A percentile compares a stretch with the other conserved stretches of the same genome.
Conservation (phyloP, 1,284 basidiomycete genomes). For the Anthracocystis walkeri region DNA sequence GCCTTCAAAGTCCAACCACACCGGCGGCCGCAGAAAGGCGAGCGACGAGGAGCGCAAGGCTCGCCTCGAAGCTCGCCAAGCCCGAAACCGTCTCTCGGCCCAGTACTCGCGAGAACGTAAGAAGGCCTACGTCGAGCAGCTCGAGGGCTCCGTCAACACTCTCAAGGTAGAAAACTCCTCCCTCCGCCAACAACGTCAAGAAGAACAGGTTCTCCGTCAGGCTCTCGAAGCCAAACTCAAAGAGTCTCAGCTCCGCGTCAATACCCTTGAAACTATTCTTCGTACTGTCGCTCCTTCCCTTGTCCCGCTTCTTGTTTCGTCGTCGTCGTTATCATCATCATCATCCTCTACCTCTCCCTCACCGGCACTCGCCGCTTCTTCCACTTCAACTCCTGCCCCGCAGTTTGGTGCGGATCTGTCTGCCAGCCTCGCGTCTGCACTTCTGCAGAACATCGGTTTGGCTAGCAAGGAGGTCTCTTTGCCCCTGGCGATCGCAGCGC, state of each 20-base stretch:
- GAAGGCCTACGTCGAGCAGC: constrained; percentile 61
- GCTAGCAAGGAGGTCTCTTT: constrained; percentile 37
- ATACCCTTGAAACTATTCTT: constrained; percentile 52
- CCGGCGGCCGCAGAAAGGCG: constrained; percentile 34
- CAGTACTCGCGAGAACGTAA: constrained; percentile 67
- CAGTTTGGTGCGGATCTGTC: constrained; percentile 36
- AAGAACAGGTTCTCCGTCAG: constrained; percentile 28
- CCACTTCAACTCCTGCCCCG: constrained; percentile 27
- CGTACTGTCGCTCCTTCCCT: constrained; percentile 43
- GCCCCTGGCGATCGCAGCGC: constrained; percentile 55
- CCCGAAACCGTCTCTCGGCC: constrained; percentile 67
- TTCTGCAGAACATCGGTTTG: constrained; percentile 32
- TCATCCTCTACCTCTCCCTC: constrained; percentile 17
- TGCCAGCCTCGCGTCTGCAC: constrained; percentile 30
- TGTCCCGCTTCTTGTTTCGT: constrained; percentile 28
- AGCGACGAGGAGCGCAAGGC: constrained; percentile 64
- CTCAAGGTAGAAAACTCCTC: constrained; percentile 52
- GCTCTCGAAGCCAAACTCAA: constrained; percentile 47
- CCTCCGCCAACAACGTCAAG: constrained; percentile 28
- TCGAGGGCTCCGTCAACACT: constrained; percentile 53
- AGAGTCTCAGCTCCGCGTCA: constrained; percentile 48
- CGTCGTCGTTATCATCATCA: constrained; percentile 29
- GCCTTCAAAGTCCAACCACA: constrained; percentile 34
- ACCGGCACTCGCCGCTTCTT: constrained; percentile 27
- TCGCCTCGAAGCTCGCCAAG: constrained; percentile 64